Percentiles rank a stretch among this genome's conserved stretches.
phyloP scores from a whole-genome alignment of 2,329 filamentous ascomycete genomes.

The Calonectria pteridis region DNA sequence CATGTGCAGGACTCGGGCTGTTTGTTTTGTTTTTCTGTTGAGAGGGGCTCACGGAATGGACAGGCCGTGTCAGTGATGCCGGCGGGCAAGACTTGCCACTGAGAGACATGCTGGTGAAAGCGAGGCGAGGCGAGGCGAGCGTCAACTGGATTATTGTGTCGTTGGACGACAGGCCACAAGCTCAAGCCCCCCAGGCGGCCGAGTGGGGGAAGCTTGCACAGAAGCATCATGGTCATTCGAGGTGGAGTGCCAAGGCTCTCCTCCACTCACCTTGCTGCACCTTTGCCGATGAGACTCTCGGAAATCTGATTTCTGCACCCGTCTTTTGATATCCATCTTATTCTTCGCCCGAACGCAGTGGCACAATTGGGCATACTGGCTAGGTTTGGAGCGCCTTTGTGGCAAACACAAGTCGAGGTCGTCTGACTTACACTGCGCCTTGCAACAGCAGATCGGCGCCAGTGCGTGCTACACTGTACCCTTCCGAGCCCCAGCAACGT shows the following conservation, averaged over 20 bases:
- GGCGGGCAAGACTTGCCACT: neutral
- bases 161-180: slow-evolving; percentile 8
- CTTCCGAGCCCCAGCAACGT: slow-evolving; percentile 10
- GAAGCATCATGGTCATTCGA: slow-evolving; percentile 3
- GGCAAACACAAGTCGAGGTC: neutral
- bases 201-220: slow-evolving; percentile 24
- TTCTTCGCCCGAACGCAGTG: neutral
- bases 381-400: neutral
- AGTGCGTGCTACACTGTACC: neutral
- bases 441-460: slow-evolving; percentile 10
- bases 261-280: neutral
- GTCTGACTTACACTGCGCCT: slow-evolving; percentile 3
- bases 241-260: slow-evolving; percentile 25
- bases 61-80: neutral
- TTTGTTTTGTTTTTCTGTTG: neutral
- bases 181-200: slow-evolving; percentile 14
- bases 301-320: slow-evolving; percentile 1
- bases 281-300: slow-evolving; percentile 8
- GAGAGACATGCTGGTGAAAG: neutral
- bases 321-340: neutral
- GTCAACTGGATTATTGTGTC: slow-evolving; percentile 1
- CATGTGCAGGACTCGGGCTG: neutral
- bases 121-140: neutral
- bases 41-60: neutral
- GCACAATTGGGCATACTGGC: neutral